Conservation (phyloP, 305 asterid genomes). For the Rubia balearica region DNA sequence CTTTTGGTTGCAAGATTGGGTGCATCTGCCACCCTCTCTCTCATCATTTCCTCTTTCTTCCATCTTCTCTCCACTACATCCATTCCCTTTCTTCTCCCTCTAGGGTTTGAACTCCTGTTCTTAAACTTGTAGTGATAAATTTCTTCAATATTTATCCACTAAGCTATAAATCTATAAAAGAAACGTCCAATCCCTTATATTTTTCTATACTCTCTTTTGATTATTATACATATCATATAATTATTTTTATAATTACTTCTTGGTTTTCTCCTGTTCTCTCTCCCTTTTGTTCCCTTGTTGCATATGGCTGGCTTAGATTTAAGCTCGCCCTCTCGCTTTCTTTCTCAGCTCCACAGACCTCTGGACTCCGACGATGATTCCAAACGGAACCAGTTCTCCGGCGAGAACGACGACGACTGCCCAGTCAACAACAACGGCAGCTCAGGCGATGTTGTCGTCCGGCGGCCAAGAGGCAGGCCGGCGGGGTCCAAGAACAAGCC, state of each 20-base stretch:
- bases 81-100: slow-evolving; percentile 34
- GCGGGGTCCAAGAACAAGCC: slow-evolving; percentile 34
- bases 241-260: slow-evolving; percentile 23
- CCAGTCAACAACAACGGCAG: slow-evolving; percentile 3
- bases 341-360: slow-evolving; percentile 45
- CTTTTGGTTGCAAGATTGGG: slow-evolving; percentile 30
- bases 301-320: slow-evolving; percentile 85
- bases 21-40: slow-evolving; percentile 22
- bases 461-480: slow-evolving; percentile 73
- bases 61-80: slow-evolving; percentile 39
- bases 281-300: slow-evolving; percentile 20
- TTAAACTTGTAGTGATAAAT: slow-evolving; percentile 6
- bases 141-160: slow-evolving; percentile 19
- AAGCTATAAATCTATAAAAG: slow-evolving; percentile 12
- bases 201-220: background rate
- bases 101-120: slow-evolving; percentile 50
- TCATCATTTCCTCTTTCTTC: slow-evolving; percentile 35
- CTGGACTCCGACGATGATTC: slow-evolving; percentile 36
- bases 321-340: slow-evolving; percentile 63
- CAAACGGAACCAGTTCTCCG: slow-evolving; percentile 37
- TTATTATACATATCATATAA: background rate
- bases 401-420: slow-evolving; percentile 30
- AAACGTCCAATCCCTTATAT: slow-evolving; percentile 2
- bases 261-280: slow-evolving; percentile 34
- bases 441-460: slow-evolving; percentile 38